Percentiles rank a stretch among this genome's conserved stretches.
Evolutionary conservation across 1,284 basidiomycete genomes (phyloP).

Genomic region (Rhodotorula sp.): DNA sequence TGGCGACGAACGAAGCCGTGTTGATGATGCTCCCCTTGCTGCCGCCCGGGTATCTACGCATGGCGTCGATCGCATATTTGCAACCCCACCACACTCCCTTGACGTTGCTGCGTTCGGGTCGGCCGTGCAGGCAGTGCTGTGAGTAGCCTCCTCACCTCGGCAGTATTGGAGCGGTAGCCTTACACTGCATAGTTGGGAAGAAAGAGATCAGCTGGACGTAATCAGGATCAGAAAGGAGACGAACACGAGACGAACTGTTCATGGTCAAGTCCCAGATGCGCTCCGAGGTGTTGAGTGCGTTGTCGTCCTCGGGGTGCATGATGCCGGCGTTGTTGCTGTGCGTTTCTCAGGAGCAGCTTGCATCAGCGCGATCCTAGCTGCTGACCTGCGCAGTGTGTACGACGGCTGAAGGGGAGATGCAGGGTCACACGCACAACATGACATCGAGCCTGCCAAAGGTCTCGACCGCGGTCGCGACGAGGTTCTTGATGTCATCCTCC

Average conservation of each 20-base stretch:
- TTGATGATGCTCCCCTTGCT: slow-evolving; percentile 93
- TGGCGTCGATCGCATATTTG: slow-evolving; percentile 92
- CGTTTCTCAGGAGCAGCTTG: too few relatives aligned
- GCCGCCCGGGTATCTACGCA: slow-evolving; percentile 83
- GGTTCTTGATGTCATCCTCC: slow-evolving; percentile 76
- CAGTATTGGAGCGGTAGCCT: not conserved
- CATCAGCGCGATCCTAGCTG: not conserved
- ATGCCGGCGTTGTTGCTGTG: slow-evolving; percentile 56
- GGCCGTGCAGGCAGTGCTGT: slow-evolving; percentile 32
- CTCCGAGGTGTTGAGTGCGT: slow-evolving; percentile 92
- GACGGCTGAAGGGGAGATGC: slow-evolving; percentile 3
- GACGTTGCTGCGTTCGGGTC: slow-evolving; percentile 89
- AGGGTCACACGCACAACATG: slow-evolving; percentile 63
- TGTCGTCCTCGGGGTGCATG: slow-evolving; percentile 92
- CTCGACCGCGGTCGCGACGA: slow-evolving; percentile 74
- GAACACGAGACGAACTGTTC: slow-evolving; percentile 10
- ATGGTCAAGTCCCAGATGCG: slow-evolving; percentile 56
- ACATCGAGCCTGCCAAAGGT: slow-evolving; percentile 87
- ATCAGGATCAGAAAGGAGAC: not conserved
- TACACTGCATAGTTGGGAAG: not conserved
- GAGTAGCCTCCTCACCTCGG: too few relatives aligned
- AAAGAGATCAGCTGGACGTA: not conserved
- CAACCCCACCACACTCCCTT: slow-evolving; percentile 99
- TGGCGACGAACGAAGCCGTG: slow-evolving; percentile 90
- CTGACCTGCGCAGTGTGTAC: not conserved